Percentiles rank a stretch among this genome's conserved stretches.
Conservation (phyloP, 192 early-diverging fungal species). For the Dispira simplex region DNA sequence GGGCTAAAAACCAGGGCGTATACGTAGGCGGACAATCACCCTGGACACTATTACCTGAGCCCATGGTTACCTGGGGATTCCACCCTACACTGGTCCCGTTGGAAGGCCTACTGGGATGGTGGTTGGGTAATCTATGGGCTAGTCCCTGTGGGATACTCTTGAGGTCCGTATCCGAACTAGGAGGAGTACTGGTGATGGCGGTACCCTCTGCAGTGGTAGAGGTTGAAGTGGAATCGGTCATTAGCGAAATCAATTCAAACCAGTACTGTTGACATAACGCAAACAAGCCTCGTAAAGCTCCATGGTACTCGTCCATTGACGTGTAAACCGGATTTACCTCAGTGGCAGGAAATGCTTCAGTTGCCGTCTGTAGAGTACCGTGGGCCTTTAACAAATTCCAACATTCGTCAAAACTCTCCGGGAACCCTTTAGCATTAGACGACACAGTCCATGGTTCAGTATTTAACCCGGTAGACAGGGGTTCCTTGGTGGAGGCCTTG, state of each 20-base stretch:
- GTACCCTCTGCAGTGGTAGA: too few species aligned
- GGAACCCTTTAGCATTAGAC: too few species aligned
- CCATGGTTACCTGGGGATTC: slow-evolving; percentile 2
- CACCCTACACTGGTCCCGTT: not conserved
- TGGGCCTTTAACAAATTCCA: too few species aligned
- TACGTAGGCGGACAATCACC: not conserved
- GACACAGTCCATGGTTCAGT: too few species aligned
- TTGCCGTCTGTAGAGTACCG: too few species aligned
- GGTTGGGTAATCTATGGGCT: not conserved
- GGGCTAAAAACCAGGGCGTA: slow-evolving; percentile 5
- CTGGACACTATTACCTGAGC: not conserved
- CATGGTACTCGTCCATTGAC: not conserved
- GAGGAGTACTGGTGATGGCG: not conserved
- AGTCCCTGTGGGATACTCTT: not conserved
- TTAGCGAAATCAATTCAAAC: not conserved
- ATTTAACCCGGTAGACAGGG: too few species aligned
- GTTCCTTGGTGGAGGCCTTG: too few species aligned
- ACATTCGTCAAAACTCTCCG: too few species aligned
- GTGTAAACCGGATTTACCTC: too few species aligned
- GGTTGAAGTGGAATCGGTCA: not conserved
- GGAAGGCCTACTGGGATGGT: not conserved
- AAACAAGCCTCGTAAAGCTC: slow-evolving; percentile 8
- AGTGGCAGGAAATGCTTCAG: too few species aligned
- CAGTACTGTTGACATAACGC: slow-evolving; percentile 11
- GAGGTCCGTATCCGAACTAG: not conserved